Percentiles rank a stretch among this genome's conserved stretches.
Evolutionary conservation across 2,329 filamentous ascomycete species (phyloP).

Genomic region (Cordyceps fumosorosea): DNA sequence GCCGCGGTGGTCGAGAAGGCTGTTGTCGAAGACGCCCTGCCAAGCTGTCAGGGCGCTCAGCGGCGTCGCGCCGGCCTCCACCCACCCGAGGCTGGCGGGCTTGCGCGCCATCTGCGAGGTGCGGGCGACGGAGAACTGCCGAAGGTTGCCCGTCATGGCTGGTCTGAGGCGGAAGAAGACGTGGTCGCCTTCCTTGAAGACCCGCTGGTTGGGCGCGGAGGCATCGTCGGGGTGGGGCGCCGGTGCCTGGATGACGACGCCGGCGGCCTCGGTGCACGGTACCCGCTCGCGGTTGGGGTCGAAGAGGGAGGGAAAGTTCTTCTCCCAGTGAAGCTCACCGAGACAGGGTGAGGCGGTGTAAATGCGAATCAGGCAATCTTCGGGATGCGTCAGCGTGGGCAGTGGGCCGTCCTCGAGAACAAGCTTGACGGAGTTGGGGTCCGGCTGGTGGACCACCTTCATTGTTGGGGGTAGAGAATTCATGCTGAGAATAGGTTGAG

Average conservation of each 20-base stretch:
- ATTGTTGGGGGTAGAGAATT: constrained; percentile 18
- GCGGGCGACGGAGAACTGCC: constrained; percentile 27
- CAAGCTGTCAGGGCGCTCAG: constrained; percentile 31
- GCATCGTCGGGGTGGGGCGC: constrained; percentile 8
- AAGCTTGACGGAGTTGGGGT: constrained; percentile 17
- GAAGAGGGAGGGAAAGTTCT: constrained; percentile 18
- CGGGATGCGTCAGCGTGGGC: constrained; percentile 17
- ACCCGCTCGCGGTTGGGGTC: constrained; percentile 21
- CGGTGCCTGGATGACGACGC: constrained; percentile 28
- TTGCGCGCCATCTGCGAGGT: constrained; percentile 26
- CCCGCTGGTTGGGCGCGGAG: not conserved
- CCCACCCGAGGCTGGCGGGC: not conserved
- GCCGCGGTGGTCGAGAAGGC: constrained; percentile 23
- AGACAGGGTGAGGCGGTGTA: constrained; percentile 28
- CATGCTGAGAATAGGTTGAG: not conserved
- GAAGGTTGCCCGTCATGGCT: constrained; percentile 22
- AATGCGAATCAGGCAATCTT: constrained; percentile 26
- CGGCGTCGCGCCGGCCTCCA: constrained; percentile 27
- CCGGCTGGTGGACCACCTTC: constrained; percentile 20
- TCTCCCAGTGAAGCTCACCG: constrained; percentile 28
- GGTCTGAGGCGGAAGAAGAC: constrained; percentile 28
- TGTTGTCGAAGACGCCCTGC: constrained; percentile 31
- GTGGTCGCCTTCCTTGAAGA: constrained; percentile 29
- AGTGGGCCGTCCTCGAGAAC: constrained; percentile 18
- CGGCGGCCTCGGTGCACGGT: constrained; percentile 32